These are phyloP conservation scores for Aspergillus caelatus DNA, from an alignment of 2,329 filamentous ascomycete species.

Conservation along the genomic window DNA sequence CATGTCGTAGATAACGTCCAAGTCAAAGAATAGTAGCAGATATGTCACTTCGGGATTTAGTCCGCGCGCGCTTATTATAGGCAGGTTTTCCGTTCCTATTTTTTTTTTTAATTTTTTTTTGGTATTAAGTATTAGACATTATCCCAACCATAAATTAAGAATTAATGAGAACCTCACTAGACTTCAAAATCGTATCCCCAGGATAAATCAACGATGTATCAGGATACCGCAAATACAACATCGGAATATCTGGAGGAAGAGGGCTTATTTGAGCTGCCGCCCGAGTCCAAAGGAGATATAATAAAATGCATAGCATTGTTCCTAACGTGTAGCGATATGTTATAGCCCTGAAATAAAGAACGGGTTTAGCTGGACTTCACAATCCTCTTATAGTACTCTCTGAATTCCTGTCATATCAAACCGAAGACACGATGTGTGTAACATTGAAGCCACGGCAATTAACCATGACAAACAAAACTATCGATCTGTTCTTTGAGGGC, in stretches of 20 bases:
- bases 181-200: constrained; percentile 17
- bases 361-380: not conserved
- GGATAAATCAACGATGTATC: constrained; percentile 22
- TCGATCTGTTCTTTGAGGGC: not conserved
- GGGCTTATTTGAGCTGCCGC: not conserved
- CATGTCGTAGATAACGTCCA: constrained; percentile 23
- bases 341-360: not conserved
- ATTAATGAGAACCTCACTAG: constrained; percentile 1
- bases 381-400: not conserved
- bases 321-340: fast-evolving
- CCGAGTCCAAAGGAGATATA: not conserved
- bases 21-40: constrained; percentile 28
- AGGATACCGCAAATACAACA: constrained; percentile 14
- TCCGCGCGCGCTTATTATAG: constrained; percentile 20
- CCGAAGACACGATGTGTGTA: not conserved
- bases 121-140: not conserved
- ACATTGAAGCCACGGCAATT: not conserved
- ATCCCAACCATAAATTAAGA: not conserved
- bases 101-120: no score
- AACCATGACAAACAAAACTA: not conserved
- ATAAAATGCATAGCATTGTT: not conserved
- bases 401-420: not conserved
- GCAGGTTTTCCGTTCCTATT: constrained; percentile 17
- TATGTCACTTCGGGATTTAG: constrained; percentile 19
- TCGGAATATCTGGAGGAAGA: not conserved